Conservation (phyloP, 2,329 filamentous ascomycete genomes). For the Gnomoniopsis smithogilvyi region DNA sequence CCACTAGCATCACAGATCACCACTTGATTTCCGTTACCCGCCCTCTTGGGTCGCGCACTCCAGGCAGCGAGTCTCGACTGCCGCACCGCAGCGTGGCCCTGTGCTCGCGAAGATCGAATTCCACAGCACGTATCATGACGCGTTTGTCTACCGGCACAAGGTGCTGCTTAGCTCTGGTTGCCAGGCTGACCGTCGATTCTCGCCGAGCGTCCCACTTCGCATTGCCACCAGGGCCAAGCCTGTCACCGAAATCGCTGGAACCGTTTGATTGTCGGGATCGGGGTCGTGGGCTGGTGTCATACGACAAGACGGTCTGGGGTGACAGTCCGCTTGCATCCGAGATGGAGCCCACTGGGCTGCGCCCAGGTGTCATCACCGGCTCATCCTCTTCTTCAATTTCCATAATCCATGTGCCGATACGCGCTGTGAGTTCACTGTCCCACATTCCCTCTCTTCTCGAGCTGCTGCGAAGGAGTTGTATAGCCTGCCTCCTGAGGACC, state of each 20-base stretch:
- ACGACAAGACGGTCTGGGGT: conserved; percentile 19
- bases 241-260: conserved; percentile 33
- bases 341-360: conserved; percentile 20
- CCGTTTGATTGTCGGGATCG: conserved; percentile 20
- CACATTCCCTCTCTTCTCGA: conserved; percentile 66
- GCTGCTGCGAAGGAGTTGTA: conserved; percentile 57
- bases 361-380: conserved; percentile 25
- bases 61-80: conserved; percentile 48
- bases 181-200: conserved; percentile 24
- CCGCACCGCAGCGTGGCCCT: conserved; percentile 50
- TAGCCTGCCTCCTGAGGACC: conserved; percentile 54
- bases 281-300: conserved; percentile 23
- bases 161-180: conserved; percentile 22
- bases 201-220: conserved; percentile 35
- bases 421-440: conserved; percentile 59
- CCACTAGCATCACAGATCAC: conserved; percentile 35
- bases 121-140: conserved; percentile 53
- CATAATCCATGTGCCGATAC: conserved; percentile 54
- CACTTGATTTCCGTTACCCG: conserved; percentile 45
- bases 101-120: conserved; percentile 53
- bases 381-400: conserved; percentile 48
- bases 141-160: conserved; percentile 53
- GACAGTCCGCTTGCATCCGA: conserved; percentile 9
- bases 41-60: conserved; percentile 43
- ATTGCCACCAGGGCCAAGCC: conserved; percentile 41